phyloP scores from a whole-genome alignment of 768 basidiomycete genomes.

The Melanogaster broomeanus region DNA sequence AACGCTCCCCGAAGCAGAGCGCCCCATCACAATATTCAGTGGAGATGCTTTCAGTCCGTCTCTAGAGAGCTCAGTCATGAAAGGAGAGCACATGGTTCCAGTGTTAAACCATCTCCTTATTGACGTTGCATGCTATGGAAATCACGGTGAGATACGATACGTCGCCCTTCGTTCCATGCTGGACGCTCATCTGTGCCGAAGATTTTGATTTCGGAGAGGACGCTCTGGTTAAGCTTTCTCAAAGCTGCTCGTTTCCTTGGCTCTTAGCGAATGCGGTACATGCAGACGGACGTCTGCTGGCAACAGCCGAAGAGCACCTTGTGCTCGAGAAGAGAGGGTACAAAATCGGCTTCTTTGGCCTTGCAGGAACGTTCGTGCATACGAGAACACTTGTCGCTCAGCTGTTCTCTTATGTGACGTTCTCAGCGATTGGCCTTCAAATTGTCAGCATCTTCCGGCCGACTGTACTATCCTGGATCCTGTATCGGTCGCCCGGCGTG shows the following conservation, averaged over 20 bases:
- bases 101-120: constrained; percentile 9
- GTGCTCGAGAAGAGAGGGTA: constrained; percentile 6
- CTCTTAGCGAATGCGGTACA: constrained; percentile 12
- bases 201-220: constrained; percentile 12
- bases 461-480: constrained; percentile 7
- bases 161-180: not conserved
- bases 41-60: constrained; percentile 11
- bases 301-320: constrained; percentile 6
- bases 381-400: not conserved
- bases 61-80: constrained; percentile 6
- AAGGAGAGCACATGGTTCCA: constrained; percentile 6
- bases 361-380: constrained; percentile 10
- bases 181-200: not conserved
- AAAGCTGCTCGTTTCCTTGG: constrained; percentile 10
- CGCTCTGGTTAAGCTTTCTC: constrained; percentile 1
- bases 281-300: not conserved
- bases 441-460: constrained; percentile 7
- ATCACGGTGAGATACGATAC: not conserved
- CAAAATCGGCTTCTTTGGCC: constrained; percentile 6
- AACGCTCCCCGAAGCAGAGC: not conserved
- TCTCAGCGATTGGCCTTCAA: constrained; percentile 5
- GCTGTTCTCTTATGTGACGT: not conserved
- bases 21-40: constrained; percentile 5
- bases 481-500: constrained; percentile 7
- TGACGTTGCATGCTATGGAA: constrained; percentile 8